Conservation (phyloP, 2,329 filamentous ascomycete genomes). For the Rhinocladiella mackenziei region DNA sequence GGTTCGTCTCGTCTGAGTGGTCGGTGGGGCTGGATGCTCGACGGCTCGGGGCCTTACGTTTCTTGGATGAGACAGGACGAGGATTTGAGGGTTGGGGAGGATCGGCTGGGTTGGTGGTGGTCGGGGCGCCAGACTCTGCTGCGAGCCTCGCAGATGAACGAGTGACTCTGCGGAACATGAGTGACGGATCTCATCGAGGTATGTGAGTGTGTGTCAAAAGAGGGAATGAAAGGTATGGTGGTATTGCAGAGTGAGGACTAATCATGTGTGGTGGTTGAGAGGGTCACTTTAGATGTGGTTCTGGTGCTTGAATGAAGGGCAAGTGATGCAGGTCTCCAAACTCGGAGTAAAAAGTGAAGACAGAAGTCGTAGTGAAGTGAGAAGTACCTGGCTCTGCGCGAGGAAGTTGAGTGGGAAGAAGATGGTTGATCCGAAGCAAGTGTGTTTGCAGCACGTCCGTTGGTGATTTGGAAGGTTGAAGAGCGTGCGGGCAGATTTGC, state of each 20-base stretch:
- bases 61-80: conserved; percentile 48
- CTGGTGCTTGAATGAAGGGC: background rate
- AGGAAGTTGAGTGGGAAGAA: conserved; percentile 33
- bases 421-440: conserved; percentile 27
- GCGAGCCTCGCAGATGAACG: conserved; percentile 90
- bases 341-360: conserved; percentile 15
- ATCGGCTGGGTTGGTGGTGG: conserved; percentile 36
- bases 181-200: conserved; percentile 46
- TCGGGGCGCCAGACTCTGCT: conserved; percentile 54
- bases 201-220: conserved; percentile 12
- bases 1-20: conserved; percentile 30
- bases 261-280: conserved; percentile 11
- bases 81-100: conserved; percentile 29
- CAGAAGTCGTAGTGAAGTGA: conserved; percentile 14
- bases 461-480: conserved; percentile 25
- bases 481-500: conserved; percentile 27
- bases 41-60: conserved; percentile 66
- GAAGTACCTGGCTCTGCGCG: conserved; percentile 19
- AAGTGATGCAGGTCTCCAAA: conserved; percentile 6
- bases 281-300: conserved; percentile 1
- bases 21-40: conserved; percentile 49
- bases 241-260: conserved; percentile 9
- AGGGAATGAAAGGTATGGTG: conserved; percentile 10
- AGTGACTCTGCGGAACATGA: conserved; percentile 97
- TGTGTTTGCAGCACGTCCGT: conserved; percentile 33